Base-by-base conservation (phyloP, 1,284 basidiomycete genomes). In the Termitomyces sp. region DNA sequence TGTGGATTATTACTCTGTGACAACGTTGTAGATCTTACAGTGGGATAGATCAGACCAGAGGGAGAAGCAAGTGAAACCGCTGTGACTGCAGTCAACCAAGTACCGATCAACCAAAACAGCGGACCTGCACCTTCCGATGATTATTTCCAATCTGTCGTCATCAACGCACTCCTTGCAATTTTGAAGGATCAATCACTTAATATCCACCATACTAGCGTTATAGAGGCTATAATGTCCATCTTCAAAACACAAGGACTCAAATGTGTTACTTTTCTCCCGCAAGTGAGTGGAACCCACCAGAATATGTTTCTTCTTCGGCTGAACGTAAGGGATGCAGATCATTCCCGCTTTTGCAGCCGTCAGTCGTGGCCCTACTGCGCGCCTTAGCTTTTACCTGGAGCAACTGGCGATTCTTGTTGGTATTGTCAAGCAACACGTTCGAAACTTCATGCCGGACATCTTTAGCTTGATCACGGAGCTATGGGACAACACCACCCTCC, bases 151-250 rank as follows among this genome's bases (percentile, higher is more conserved):
- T 94, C 93, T 6, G 93, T 97, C 3, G 96, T 95, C 40, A 92
- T 99, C 70, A 90, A 88, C 45, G 86, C 94, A 1, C 79, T 99
- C 21, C 81, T 99, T 45, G 82, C 84, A 50, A 92, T 99, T 53
- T 74, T 99, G 61, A 91, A 89, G 66, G 97, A 98, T 66, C 86
- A 91, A 54, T 87, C 93, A 5, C 77, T 96, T 60, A 88, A 81
- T 65, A 84, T 79, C 59, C 88, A 94, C 64, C 94, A 98, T 64
- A 87, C 94, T 70, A 92, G 88, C 44, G 96, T 96, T 56, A 96
- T 99, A 61, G 95, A 99, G 70, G 95, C 96, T 1, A 91, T 99
- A 65, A 99, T 99, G 93, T 92, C 95, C 57, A 98, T 99, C 60
- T 99, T 99, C 82, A 94, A 96, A 71, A 98, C 95, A 0, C 94